Evolutionary conservation across 768 basidiomycete genomes (phyloP).

Genomic region (Lentinula guzmanii): DNA sequence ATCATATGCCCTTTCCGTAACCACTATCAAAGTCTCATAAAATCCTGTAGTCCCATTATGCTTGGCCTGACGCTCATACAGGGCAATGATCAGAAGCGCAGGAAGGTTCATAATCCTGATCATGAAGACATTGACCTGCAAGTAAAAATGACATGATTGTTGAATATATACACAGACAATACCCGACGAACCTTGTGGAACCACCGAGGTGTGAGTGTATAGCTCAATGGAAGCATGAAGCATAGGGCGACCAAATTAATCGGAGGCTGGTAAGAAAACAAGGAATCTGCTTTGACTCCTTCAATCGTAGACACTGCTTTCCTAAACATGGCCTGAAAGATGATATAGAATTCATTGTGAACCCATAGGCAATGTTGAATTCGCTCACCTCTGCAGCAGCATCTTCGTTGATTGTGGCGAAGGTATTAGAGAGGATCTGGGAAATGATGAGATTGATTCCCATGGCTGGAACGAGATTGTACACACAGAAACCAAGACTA

Average conservation of each 20-base stretch:
- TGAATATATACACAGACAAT: constrained; percentile 10
- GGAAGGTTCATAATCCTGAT: constrained; percentile 85
- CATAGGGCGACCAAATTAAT: constrained; percentile 84
- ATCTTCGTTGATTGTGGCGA: constrained; percentile 89
- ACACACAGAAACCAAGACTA: constrained; percentile 76
- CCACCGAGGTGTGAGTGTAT: constrained; percentile 88
- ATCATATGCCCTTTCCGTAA: constrained; percentile 67
- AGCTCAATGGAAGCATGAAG: constrained; percentile 83
- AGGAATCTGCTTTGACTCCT: constrained; percentile 86
- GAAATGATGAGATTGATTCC: neutral
- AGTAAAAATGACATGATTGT: constrained; percentile 2
- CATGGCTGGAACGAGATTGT: neutral
- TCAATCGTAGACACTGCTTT: constrained; percentile 93
- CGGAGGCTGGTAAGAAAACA: constrained; percentile 94
- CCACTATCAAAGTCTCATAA: constrained; percentile 63
- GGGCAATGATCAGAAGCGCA: constrained; percentile 69
- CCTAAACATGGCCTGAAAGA: constrained; percentile 81
- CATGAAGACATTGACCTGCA: constrained; percentile 80
- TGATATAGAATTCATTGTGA: constrained; percentile 3
- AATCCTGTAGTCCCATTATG: constrained; percentile 57
- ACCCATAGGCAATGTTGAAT: neutral
- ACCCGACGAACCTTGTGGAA: constrained; percentile 78
- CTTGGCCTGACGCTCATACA: constrained; percentile 85
- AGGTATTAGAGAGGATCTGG: constrained; percentile 92
- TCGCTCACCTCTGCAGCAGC: constrained; percentile 77